Evolutionary conservation across 1,139 yeast genomes (phyloP).

Genomic region (Candida labiduridarum): DNA sequence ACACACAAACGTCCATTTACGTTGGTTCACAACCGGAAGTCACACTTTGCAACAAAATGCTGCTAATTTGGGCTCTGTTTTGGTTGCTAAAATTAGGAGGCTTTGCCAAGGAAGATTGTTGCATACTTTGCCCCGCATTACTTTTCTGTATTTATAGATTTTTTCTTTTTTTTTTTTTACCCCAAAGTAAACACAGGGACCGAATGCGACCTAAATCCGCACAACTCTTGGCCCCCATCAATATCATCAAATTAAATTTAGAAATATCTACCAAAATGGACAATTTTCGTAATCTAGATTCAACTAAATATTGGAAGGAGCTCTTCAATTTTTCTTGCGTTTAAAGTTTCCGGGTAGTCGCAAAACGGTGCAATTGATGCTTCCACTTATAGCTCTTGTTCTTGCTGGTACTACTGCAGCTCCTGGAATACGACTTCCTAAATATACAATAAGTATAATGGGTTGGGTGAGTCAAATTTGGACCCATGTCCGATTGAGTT

Average conservation of each 20-base stretch:
- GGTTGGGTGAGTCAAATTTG: too few species aligned
- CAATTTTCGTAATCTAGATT: background rate
- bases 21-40: background rate
- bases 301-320: background rate
- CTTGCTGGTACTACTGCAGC: too few species aligned
- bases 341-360: too few species aligned
- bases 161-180: background rate
- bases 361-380: too few species aligned
- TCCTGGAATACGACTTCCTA: too few species aligned
- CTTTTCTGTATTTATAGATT: too few species aligned
- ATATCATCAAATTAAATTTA: background rate
- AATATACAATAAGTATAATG: too few species aligned
- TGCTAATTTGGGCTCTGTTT: background rate
- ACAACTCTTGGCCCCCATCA: too few species aligned
- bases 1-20: background rate
- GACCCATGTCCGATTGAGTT: too few species aligned
- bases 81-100: slow-evolving; percentile 3
- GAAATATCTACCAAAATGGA: background rate
- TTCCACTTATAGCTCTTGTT: too few species aligned
- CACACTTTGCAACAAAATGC: background rate
- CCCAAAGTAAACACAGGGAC: background rate
- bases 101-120: background rate
- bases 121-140: background rate
- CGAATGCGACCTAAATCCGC: too few species aligned
- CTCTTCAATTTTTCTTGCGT: too few species aligned